These are phyloP conservation scores for Ceratopteris richardii DNA, from an alignment of 75 land plant species.

Conservation along the genomic window DNA sequence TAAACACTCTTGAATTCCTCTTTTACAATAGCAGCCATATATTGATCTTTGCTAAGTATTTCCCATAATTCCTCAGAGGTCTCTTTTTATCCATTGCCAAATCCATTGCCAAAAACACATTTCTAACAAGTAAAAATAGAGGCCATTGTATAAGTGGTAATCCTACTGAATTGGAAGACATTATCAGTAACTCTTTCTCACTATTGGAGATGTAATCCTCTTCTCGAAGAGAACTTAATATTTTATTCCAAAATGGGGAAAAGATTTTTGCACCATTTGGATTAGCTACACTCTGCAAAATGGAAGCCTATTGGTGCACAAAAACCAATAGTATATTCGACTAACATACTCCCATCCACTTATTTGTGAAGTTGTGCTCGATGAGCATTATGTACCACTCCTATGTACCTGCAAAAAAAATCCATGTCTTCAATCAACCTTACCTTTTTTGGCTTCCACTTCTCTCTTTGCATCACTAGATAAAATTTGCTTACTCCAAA, in stretches of 20 bases:
- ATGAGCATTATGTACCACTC: no score
- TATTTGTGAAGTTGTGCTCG: no score
- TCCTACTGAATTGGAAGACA: conserved; percentile 55
- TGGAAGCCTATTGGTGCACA: no score
- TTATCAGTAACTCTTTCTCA: conserved; percentile 63
- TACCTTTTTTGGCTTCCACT: no score
- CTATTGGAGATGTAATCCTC: conserved; percentile 79
- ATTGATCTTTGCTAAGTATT: conserved; percentile 66
- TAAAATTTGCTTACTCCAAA: no score
- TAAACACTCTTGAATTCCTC: conserved; percentile 43
- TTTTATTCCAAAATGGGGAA: conserved; percentile 85
- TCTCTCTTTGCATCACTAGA: no score
- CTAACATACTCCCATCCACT: no score
- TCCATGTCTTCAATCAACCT: no score
- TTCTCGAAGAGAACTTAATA: conserved; percentile 60
- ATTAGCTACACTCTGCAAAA: no score
- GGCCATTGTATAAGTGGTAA: conserved; percentile 90
- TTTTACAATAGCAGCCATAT: conserved; percentile 76
- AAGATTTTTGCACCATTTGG: conserved; percentile 18
- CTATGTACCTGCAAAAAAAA: no score
- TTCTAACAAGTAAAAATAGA: conserved; percentile 81
- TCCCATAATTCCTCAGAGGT: conserved; percentile 87
- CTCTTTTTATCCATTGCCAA: conserved; percentile 57
- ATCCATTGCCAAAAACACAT: conserved; percentile 71
- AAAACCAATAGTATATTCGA: no score